Conservation (phyloP, 345 rosid species). For the Clausena lansium region DNA sequence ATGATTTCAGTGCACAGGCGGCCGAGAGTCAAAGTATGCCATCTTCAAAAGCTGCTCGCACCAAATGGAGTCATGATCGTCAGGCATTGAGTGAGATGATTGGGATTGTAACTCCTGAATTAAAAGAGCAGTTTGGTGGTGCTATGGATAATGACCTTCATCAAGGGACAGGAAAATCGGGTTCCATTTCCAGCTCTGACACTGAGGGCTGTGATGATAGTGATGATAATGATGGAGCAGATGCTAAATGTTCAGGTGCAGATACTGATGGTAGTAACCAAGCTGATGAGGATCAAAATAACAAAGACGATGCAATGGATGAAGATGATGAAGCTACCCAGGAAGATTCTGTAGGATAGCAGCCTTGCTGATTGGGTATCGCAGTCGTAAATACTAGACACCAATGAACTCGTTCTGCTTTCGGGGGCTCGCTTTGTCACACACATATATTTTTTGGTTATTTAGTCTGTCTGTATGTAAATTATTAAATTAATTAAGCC, state of each 20-base stretch:
- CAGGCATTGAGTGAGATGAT: conserved; percentile 59
- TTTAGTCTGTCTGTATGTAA: neutral
- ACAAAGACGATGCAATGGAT: conserved; percentile 40
- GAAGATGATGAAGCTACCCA: conserved; percentile 53
- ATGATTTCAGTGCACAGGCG: conserved; percentile 42
- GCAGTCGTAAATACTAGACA: conserved; percentile 6
- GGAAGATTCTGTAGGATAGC: conserved; percentile 35
- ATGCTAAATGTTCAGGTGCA: conserved; percentile 30
- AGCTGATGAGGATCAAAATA: conserved; percentile 32
- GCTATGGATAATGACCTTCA: conserved; percentile 28
- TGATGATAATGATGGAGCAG: conserved; percentile 14
- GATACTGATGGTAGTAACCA: conserved; percentile 44
- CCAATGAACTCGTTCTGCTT: neutral
- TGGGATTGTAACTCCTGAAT: conserved; percentile 62
- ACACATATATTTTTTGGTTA: neutral
- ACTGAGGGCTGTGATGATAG: conserved; percentile 48
- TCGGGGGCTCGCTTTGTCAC: neutral
- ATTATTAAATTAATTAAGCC: neutral
- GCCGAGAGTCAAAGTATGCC: conserved; percentile 64
- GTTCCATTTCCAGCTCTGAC: conserved; percentile 49
- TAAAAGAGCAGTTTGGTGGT: conserved; percentile 47
- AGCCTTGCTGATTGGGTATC: conserved; percentile 4
- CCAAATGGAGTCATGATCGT: conserved; percentile 33
- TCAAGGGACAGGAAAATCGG: conserved; percentile 31
- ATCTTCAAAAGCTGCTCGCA: conserved; percentile 35